Percentiles rank a stretch among this genome's conserved stretches.
Conservation (phyloP, 2,329 filamentous ascomycete species). For the Fusarium sacchari region DNA sequence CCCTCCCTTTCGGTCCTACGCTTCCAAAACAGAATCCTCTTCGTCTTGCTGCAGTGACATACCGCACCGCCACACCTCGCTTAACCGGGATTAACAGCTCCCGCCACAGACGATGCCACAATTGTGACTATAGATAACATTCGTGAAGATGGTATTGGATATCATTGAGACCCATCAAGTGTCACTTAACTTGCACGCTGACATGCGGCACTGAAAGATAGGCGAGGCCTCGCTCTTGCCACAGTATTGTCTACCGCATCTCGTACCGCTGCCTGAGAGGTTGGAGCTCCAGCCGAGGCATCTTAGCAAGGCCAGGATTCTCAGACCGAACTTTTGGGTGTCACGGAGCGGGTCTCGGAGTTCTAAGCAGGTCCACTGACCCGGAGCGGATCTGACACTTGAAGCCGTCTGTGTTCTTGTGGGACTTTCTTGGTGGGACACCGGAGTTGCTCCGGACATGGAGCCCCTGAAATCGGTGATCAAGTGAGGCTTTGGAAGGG, state of each 20-base stretch:
- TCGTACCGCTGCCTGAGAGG: not conserved
- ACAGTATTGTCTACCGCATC: not conserved
- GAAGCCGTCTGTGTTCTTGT: constrained; percentile 2
- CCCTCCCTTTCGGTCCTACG: constrained; percentile 1
- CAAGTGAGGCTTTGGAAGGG: not conserved
- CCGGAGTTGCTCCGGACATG: not conserved
- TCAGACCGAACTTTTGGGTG: not conserved
- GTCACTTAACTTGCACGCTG: constrained; percentile 5
- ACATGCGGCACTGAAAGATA: not conserved
- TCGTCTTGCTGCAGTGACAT: not conserved
- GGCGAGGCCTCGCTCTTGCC: constrained; percentile 8
- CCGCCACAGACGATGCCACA: constrained; percentile 18
- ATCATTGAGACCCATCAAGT: constrained; percentile 9
- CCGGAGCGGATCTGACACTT: not conserved
- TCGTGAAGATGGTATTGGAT: constrained; percentile 12
- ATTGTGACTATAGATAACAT: constrained; percentile 6
- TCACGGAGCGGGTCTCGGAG: constrained; percentile 9
- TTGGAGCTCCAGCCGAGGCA: not conserved
- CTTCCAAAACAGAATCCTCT: constrained; percentile 8
- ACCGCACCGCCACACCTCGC: constrained; percentile 28
- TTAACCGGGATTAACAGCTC: not conserved
- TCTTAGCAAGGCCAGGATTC: not conserved
- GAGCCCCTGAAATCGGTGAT: not conserved
- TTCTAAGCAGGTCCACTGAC: not conserved
- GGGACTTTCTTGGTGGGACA: not conserved